Percentiles rank a stretch among this genome's conserved stretches.
These are phyloP conservation scores for Cyberlindnera sargentensis DNA, from an alignment of 805 yeast genomes.

Conservation along the genomic window DNA sequence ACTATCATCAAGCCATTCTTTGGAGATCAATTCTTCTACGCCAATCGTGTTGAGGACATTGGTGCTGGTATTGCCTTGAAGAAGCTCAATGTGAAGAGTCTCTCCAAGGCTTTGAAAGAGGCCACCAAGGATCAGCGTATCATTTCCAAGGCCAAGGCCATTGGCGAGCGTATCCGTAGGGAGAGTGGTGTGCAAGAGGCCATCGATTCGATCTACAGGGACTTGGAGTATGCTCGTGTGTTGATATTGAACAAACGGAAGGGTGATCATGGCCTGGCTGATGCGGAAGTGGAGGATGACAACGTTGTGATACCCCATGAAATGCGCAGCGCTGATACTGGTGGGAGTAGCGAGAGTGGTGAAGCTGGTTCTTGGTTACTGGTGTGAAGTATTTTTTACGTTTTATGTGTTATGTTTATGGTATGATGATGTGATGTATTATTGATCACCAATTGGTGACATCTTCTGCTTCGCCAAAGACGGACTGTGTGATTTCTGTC, in stretches of 20 bases:
- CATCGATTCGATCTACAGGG: constrained; percentile 68
- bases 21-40: constrained; percentile 94
- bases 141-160: constrained; percentile 53
- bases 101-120: constrained; percentile 62
- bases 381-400: constrained; percentile 5
- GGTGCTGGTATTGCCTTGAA: constrained; percentile 75
- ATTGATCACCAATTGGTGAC: constrained; percentile 76
- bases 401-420: background rate
- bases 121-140: constrained; percentile 62
- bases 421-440: background rate
- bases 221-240: constrained; percentile 67
- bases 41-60: constrained; percentile 76
- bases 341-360: constrained; percentile 5
- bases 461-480: constrained; percentile 92
- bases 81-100: constrained; percentile 55
- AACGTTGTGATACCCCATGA: too few species aligned
- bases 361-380: constrained; percentile 16
- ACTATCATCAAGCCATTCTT: constrained; percentile 91
- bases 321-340: background rate
- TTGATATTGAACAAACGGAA: constrained; percentile 41
- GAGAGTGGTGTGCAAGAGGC: constrained; percentile 82
- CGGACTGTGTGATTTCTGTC: constrained; percentile 45
- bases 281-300: background rate
- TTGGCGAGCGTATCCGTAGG: constrained; percentile 56
- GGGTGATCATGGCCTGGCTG: background rate